Evolutionary conservation across 495 filamentous ascomycete genomes (phyloP).

Genomic region (Cryomyces antarcticus): DNA sequence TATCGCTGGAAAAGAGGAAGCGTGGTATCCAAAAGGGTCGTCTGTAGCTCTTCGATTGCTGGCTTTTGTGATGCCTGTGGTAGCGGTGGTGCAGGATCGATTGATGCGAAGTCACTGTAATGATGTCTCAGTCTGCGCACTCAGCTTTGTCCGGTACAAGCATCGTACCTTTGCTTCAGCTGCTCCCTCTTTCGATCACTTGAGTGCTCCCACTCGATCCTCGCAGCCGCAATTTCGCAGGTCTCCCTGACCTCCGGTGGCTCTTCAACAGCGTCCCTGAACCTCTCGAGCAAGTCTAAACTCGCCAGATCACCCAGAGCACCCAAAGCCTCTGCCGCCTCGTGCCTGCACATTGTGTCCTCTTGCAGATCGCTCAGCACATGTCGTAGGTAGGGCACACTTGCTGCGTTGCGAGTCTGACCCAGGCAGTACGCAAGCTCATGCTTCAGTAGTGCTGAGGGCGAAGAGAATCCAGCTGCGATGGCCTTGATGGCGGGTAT

Average conservation of each 20-base stretch:
- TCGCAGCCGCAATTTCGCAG: slow-evolving; percentile 84
- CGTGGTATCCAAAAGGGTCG: slow-evolving; percentile 53
- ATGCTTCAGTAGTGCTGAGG: slow-evolving; percentile 77
- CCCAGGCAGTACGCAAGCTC: slow-evolving; percentile 95
- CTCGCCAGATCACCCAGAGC: slow-evolving; percentile 59
- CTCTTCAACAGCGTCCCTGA: slow-evolving; percentile 52
- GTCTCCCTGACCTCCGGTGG: slow-evolving; percentile 74
- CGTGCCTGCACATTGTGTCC: slow-evolving; percentile 89
- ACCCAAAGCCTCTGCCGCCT: slow-evolving; percentile 88
- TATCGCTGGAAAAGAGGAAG: slow-evolving; percentile 80
- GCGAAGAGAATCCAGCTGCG: slow-evolving; percentile 65
- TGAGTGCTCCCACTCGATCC: slow-evolving; percentile 83
- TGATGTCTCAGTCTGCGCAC: background rate
- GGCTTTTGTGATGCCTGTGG: slow-evolving; percentile 34
- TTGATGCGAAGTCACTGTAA: slow-evolving; percentile 72
- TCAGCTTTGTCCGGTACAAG: background rate
- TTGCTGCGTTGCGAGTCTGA: slow-evolving; percentile 58
- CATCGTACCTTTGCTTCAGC: slow-evolving; percentile 49
- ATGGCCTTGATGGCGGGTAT: slow-evolving; percentile 76
- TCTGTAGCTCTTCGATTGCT: slow-evolving; percentile 55
- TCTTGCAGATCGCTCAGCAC: slow-evolving; percentile 63
- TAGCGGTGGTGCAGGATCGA: slow-evolving; percentile 86
- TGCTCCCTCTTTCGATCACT: slow-evolving; percentile 50
- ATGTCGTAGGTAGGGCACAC: slow-evolving; percentile 48
- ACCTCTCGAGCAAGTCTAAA: slow-evolving; percentile 45